Conservation (phyloP, 2,329 filamentous ascomycete genomes). For the Aureobasidium pullulans region DNA sequence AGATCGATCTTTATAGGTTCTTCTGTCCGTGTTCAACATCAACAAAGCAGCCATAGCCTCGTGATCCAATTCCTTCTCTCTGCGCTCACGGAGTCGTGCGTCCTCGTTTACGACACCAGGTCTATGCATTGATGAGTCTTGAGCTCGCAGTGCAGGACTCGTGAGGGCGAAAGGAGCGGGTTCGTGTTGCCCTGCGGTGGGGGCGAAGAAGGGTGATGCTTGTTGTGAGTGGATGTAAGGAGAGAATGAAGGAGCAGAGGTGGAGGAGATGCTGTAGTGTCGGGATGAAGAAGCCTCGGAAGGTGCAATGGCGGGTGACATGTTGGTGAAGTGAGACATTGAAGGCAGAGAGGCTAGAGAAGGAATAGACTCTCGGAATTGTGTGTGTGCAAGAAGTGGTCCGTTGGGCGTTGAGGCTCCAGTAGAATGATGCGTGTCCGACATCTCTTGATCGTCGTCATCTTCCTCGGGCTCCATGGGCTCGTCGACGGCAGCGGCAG, state of each 20-base stretch:
- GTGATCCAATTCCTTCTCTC: conserved; percentile 43
- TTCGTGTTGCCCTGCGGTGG: conserved; percentile 27
- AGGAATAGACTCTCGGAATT: conserved; percentile 16
- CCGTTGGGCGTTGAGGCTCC: conserved; percentile 17
- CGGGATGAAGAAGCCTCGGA: conserved; percentile 32
- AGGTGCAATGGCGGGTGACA: conserved; percentile 30
- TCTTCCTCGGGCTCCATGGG: conserved; percentile 25
- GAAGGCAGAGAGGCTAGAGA: conserved; percentile 11
- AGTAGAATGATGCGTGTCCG: conserved; percentile 21
- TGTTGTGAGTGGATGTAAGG: conserved; percentile 39
- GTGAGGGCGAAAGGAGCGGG: conserved; percentile 21
- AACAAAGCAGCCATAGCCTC: conserved; percentile 79
- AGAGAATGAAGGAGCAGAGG: conserved; percentile 25
- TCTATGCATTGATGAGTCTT: conserved; percentile 5
- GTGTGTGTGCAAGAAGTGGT: conserved; percentile 8
- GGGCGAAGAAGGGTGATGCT: conserved; percentile 53
- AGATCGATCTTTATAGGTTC: conserved; percentile 14
- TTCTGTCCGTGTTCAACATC: conserved; percentile 62
- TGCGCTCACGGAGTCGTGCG: not conserved
- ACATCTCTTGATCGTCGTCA: conserved; percentile 31
- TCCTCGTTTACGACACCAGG: not conserved
- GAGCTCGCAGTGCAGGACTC: conserved; percentile 30
- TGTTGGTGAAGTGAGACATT: conserved; percentile 18
- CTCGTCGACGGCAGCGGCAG: not conserved
- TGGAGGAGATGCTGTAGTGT: conserved; percentile 34